Base-by-base conservation (phyloP, 305 asterid species). In the Petunia hybrid region DNA sequence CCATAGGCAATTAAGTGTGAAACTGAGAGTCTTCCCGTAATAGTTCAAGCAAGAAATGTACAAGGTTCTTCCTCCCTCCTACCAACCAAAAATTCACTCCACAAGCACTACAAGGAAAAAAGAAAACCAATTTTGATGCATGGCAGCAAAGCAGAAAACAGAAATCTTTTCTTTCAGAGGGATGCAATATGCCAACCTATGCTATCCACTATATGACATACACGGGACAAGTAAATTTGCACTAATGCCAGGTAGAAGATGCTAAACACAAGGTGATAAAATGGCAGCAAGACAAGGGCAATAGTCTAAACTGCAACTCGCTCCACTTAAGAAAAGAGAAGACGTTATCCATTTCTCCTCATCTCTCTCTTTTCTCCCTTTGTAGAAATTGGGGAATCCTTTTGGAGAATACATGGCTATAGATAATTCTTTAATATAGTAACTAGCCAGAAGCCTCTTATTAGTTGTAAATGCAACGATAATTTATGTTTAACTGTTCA, bases 181-280 rank as follows among this genome's bases (percentile, higher is more conserved):
- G 60, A 71, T 71, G 31, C 78, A 35, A 71, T 36, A 71, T 71
- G 62, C 62, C 35, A 48, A 48, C 43, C 45, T 46, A 63, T 1
- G 53, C 42, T 63, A 63, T 63, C 43, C 43, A 6, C 65, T 31
- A 60, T 60, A 60, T 7, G 65, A 57, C 36, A 16, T 22, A 16
- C 3, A 3, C 0, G 4, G 12, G 12, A 12, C 68, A 63, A 46
- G 77, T 48, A 48, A 46, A 71, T 71, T 22, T 12, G 43, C 77
- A 35, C 22, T 48, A 71, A 10, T 48, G 61, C 12, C 51, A 22
- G 56, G 59, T 46, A 71, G 43, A 48, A 51, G 13, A 31, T 48
- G 61, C 43, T 35, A 38, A 63, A 63, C 14, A 63, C 10, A 14
- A 13, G n/a, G 57, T 51, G 14, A 63, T 63, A 63, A 63, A n/a